Evolutionary conservation across 2,329 filamentous ascomycete species (phyloP).

Genomic region (Cercospora zeina): DNA sequence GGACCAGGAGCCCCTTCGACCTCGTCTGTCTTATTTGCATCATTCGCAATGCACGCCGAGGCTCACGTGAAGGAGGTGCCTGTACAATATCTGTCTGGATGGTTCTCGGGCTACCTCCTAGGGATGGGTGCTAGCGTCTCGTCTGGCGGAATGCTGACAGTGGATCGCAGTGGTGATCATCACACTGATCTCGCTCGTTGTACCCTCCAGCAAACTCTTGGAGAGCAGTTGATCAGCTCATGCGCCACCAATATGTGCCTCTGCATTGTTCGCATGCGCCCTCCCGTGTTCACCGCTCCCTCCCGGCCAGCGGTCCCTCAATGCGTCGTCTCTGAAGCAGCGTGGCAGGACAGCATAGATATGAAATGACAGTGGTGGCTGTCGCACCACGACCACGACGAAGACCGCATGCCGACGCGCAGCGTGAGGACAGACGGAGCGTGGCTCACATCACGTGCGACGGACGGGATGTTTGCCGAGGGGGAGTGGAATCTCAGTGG

Average conservation of each 20-base stretch:
- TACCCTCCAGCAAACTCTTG: not conserved
- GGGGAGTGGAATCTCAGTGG: not conserved
- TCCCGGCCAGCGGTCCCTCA: not conserved
- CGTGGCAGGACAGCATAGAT: not conserved
- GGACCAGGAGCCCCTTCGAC: not conserved
- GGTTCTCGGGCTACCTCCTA: not conserved
- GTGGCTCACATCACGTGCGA: not conserved
- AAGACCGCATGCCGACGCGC: not conserved
- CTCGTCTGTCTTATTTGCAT: too few species aligned
- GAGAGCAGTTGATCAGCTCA: not conserved
- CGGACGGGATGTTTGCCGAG: not conserved
- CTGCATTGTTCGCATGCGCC: not conserved
- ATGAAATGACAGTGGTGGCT: not conserved
- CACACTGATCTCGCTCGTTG: not conserved
- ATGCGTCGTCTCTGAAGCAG: not conserved
- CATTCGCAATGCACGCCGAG: not conserved
- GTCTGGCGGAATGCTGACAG: not conserved
- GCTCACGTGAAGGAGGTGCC: not conserved
- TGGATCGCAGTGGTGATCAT: not conserved
- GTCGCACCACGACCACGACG: not conserved
- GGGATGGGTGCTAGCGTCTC: not conserved
- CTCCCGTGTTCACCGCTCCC: not conserved
- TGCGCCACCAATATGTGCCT: not conserved
- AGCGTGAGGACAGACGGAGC: too few species aligned
- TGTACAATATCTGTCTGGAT: not conserved